These are phyloP conservation scores for Osmanthus fragrans DNA, from an alignment of 257 asterid genomes.

Conservation along the genomic window DNA sequence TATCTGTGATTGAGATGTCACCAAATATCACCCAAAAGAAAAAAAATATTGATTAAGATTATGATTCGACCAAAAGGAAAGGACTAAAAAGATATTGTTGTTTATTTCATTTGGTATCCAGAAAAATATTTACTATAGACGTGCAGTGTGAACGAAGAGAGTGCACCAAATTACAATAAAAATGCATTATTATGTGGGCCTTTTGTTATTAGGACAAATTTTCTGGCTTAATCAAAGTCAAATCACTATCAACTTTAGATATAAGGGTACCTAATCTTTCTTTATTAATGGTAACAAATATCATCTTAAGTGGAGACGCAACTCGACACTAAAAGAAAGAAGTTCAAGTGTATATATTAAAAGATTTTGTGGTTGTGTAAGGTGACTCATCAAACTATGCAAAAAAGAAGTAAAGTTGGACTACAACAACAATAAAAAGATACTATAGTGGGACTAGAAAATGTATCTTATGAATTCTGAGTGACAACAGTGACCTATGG, in stretches of 20 bases:
- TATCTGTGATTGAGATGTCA: constrained; percentile 20
- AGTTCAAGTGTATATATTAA: constrained; percentile 7
- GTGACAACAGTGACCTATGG: not conserved
- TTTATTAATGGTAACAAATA: constrained; percentile 25
- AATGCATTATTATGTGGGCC: constrained; percentile 41
- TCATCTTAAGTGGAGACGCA: constrained; percentile 29
- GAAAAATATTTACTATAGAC: not conserved
- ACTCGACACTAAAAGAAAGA: constrained; percentile 14
- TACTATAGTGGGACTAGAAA: not conserved
- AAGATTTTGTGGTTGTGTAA: not conserved
- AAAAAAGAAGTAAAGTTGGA: not conserved
- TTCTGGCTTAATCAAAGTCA: constrained; percentile 28
- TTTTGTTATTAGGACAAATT: constrained; percentile 24
- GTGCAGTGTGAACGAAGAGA: constrained; percentile 28
- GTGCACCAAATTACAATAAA: constrained; percentile 23
- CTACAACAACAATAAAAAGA: not conserved
- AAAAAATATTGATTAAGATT: constrained; percentile 5
- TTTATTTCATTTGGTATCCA: constrained; percentile 18
- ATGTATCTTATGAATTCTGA: not conserved
- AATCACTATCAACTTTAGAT: constrained; percentile 37
- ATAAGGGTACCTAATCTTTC: constrained; percentile 42
- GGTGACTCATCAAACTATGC: not conserved
- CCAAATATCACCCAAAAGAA: not conserved
- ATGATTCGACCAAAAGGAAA: constrained; percentile 16
- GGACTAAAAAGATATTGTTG: constrained; percentile 1